A percentile compares a stretch with the other conserved stretches of the same genome.
These are phyloP conservation scores for Acanthamoeba royreba DNA, from an alignment of 208 protist genomes.

Conservation along the genomic window DNA sequence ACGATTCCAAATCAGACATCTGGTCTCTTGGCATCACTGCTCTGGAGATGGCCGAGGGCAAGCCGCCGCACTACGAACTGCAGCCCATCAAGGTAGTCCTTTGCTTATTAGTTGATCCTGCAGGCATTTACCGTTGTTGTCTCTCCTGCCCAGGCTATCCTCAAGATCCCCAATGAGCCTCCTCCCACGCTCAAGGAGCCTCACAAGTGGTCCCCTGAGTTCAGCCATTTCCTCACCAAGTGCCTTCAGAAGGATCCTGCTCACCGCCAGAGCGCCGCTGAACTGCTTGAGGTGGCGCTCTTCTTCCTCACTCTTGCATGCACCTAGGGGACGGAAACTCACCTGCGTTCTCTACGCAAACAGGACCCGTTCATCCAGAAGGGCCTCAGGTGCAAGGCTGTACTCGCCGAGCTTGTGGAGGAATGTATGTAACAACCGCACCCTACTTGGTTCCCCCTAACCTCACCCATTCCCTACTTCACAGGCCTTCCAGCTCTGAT, in stretches of 20 bases:
- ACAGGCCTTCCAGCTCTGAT: background rate
- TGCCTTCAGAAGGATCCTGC: conserved; percentile 80
- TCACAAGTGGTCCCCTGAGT: conserved; percentile 62
- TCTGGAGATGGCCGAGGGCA: conserved; percentile 40
- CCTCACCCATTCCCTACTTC: too few species aligned
- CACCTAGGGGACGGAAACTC: background rate
- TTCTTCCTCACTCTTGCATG: background rate
- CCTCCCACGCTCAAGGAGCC: conserved; percentile 72
- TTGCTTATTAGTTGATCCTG: background rate
- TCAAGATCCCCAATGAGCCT: conserved; percentile 76
- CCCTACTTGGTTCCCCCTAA: background rate
- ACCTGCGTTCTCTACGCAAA: background rate
- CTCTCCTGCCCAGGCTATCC: conserved; percentile 78
- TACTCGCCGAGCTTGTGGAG: background rate
- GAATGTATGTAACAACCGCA: background rate
- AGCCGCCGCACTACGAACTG: conserved; percentile 18
- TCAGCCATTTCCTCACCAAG: conserved; percentile 76
- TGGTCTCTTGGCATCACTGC: conserved; percentile 55
- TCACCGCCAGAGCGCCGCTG: conserved; percentile 63
- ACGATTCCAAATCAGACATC: conserved; percentile 35
- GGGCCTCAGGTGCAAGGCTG: background rate
- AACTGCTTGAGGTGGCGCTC: conserved; percentile 60
- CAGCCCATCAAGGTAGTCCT: conserved; percentile 2
- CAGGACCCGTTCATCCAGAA: conserved; percentile 9
- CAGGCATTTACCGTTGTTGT: background rate